Percentiles rank a stretch among this genome's conserved stretches.
Conservation (phyloP, 108 stramenopile species). For the Nitzschia palea region DNA sequence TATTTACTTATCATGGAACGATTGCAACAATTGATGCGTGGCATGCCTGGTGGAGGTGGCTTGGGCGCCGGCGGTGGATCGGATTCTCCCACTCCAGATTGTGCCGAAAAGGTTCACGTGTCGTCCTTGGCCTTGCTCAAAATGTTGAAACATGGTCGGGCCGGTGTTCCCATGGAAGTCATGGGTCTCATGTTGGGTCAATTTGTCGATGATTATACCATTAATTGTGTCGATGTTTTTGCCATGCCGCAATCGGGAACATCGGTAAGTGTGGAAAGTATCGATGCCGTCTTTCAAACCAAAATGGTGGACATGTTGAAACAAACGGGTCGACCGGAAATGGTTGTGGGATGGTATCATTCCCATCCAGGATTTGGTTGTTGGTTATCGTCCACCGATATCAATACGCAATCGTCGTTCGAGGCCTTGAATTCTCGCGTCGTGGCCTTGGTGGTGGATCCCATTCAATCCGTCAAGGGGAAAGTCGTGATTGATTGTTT, state of each 20-base stretch:
- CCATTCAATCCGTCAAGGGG: slow-evolving; percentile 99
- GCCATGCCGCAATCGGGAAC: slow-evolving; percentile 99
- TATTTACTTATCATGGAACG: slow-evolving; percentile 89
- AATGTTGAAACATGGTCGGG: slow-evolving; percentile 99
- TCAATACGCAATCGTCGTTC: slow-evolving; percentile 98
- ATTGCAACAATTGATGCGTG: slow-evolving; percentile 86
- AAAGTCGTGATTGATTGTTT: slow-evolving; percentile 99
- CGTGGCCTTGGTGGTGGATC: slow-evolving; percentile 98
- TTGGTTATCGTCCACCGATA: slow-evolving; percentile 97
- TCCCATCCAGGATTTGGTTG: slow-evolving; percentile 99
- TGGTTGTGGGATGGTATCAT: slow-evolving; percentile 99
- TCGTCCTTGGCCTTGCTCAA: slow-evolving; percentile 96
- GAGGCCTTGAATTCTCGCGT: slow-evolving; percentile 94
- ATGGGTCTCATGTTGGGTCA: slow-evolving; percentile 99
- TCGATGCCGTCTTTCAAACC: slow-evolving; percentile 98
- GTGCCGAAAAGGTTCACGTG: slow-evolving; percentile 97
- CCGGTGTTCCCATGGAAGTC: slow-evolving; percentile 99
- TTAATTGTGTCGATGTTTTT: slow-evolving; percentile 99
- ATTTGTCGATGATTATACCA: slow-evolving; percentile 99
- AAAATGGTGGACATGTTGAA: slow-evolving; percentile 99
- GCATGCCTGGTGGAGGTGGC: slow-evolving; percentile 77
- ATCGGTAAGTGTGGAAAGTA: slow-evolving; percentile 96
- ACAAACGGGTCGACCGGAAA: slow-evolving; percentile 96
- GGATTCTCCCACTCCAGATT: slow-evolving; percentile 90
- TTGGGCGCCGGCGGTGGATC: slow-evolving; percentile 61